Evolutionary conservation across 2,329 filamentous ascomycete species (phyloP), one percentile per base, ranked within the genome.

Genomic region (Anisogramma anomala): DNA sequence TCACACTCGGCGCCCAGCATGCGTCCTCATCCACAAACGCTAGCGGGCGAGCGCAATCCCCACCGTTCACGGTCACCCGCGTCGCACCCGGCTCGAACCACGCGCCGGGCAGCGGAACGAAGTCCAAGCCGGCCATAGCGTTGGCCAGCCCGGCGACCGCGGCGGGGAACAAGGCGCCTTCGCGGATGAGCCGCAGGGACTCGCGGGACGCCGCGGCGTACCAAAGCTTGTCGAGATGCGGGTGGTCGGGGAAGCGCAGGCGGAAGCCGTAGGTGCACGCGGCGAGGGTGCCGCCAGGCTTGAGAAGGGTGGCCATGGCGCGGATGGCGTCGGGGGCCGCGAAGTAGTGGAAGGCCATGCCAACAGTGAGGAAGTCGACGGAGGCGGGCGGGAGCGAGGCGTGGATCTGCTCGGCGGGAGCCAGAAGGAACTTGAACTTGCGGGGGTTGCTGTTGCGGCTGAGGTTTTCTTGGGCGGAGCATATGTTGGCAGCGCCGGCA

Each of bases 321-420:
- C 41, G 41, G n/a, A 49, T 39, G 2, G 48, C 47, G 1, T 25
- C 33, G 6, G 32, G 37, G 9, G 39, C 34, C n/a, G 50, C 41
- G 36, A 52, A 49, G 39, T 48, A 51, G 38, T 52, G 49, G 18
- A 52, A 49, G 2, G 45, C 47, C 49, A 52, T 50, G 39, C 42
- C 47, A 14, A 50, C 38, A 17, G 36, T 40, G 9, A 46, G 22
- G n/a, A 50, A 46, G 37, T 52, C 47, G 30, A 48, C 35, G 4
- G 49, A 50, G 1, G 25, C 37, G 0, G 41, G 23, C 3, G 43
- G 33, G 11, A 50, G 19, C 34, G 43, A 47, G 5, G 27, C 33
- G 9, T 40, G 33, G 4, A 41, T 20, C 18, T 35, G 26, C 39
- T 52, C 47, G 7, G 49, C 48, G 8, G 49, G 48, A 19, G 42